Conservation (phyloP, 331 rosid species). For the Saraca asoca region DNA sequence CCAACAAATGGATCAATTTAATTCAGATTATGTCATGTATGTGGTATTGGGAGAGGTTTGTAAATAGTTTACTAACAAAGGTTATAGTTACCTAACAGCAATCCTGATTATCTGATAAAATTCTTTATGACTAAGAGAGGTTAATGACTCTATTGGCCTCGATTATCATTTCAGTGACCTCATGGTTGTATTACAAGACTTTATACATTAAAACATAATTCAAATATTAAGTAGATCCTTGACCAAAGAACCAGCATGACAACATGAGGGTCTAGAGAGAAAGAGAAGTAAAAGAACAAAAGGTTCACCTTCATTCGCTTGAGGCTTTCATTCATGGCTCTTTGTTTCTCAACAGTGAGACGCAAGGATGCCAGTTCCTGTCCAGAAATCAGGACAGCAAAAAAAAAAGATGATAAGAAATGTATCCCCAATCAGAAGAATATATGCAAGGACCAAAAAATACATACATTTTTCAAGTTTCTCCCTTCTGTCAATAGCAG, state of each 20-base stretch:
- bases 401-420: conserved; percentile 15
- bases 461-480: too few relatives aligned
- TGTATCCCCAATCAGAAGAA: background rate
- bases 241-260: too few relatives aligned
- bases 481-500: too few relatives aligned
- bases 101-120: background rate
- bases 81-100: background rate
- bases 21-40: too few relatives aligned
- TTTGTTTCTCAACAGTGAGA: conserved; percentile 58
- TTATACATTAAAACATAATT: background rate
- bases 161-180: background rate
- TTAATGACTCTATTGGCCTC: background rate
- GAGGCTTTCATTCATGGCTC: conserved; percentile 59
- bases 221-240: too few relatives aligned
- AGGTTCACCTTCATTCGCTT: conserved; percentile 72
- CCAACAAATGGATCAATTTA: too few relatives aligned
- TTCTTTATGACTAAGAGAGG: background rate
- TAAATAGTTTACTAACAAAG: background rate
- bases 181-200: background rate
- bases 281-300: conserved; percentile 1
- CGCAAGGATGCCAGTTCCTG: conserved; percentile 66
- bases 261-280: background rate
- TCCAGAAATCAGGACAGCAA: conserved; percentile 31
- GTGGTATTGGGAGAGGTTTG: background rate
- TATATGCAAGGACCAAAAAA: too few relatives aligned